phyloP scores from a whole-genome alignment of 2,329 filamentous ascomycete genomes.

The Parastagonospora nodorum region DNA sequence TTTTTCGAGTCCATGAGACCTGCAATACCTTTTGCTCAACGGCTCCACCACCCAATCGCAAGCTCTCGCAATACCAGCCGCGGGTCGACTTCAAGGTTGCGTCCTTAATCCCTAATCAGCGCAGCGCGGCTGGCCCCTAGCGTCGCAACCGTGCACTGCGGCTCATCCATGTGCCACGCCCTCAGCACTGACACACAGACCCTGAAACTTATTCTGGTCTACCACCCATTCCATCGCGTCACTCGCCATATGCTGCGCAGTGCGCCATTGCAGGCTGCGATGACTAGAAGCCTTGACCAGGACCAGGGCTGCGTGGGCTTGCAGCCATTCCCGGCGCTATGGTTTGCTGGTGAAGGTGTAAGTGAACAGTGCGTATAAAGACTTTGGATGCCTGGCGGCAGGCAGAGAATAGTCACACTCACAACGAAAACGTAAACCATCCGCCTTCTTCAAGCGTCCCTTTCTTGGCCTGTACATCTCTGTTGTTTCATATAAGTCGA shows the following conservation, averaged over 20 bases:
- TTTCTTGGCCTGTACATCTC: constrained; percentile 13
- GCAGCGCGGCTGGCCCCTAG: constrained; percentile 1
- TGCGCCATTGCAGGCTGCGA: constrained; percentile 23
- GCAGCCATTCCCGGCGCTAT: constrained; percentile 16
- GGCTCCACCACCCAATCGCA: neutral
- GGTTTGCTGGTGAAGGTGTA: constrained; percentile 17
- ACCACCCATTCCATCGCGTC: constrained; percentile 8
- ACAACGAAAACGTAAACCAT: constrained; percentile 9
- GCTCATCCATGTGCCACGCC: constrained; percentile 25
- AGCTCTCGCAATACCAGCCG: neutral
- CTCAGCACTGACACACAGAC: constrained; percentile 23
- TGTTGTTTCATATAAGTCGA: constrained; percentile 15
- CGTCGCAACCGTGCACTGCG: constrained; percentile 20
- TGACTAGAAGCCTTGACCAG: constrained; percentile 37
- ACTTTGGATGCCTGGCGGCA: constrained; percentile 31
- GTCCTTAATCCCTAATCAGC: neutral
- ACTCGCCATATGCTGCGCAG: constrained; percentile 20
- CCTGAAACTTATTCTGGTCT: constrained; percentile 37
- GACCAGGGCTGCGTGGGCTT: constrained; percentile 8
- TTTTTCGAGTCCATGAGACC: neutral
- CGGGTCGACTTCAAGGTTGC: neutral
- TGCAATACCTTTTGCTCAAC: neutral
- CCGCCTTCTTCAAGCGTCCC: constrained; percentile 13
- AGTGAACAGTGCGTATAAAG: constrained; percentile 33
- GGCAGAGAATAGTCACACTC: constrained; percentile 20